phyloP scores from a whole-genome alignment of 108 stramenopile species.

The Parmales sp. region DNA sequence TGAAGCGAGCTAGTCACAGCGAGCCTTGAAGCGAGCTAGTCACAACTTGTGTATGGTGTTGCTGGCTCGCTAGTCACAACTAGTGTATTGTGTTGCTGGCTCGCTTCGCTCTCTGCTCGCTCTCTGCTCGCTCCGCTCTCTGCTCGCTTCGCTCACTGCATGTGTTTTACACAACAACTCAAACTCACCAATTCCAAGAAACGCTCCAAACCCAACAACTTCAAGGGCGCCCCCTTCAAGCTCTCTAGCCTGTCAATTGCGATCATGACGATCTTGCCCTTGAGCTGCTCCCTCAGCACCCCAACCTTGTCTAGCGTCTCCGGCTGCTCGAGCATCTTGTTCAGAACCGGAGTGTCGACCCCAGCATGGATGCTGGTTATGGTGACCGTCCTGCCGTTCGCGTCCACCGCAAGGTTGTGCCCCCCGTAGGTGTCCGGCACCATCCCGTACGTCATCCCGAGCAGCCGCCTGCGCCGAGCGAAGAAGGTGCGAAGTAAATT shows the following conservation, averaged over 20 bases:
- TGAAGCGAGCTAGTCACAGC: too few relatives aligned
- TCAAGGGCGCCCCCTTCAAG: conserved; percentile 58
- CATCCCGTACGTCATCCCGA: conserved; percentile 72
- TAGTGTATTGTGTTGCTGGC: too few relatives aligned
- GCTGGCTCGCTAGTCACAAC: too few relatives aligned
- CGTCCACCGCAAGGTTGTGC: conserved; percentile 73
- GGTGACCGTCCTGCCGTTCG: conserved; percentile 83
- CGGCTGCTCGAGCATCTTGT: conserved; percentile 55
- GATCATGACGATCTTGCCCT: conserved; percentile 67
- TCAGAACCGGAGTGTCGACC: conserved; percentile 73
- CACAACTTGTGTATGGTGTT: too few relatives aligned
- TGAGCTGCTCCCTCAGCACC: conserved; percentile 55
- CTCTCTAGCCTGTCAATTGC: conserved; percentile 91
- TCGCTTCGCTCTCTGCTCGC: too few relatives aligned
- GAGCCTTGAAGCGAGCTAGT: too few relatives aligned
- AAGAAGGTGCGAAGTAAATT: too few relatives aligned
- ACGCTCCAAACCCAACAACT: conserved; percentile 46
- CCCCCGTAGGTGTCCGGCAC: conserved; percentile 74
- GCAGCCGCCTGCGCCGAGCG: too few relatives aligned
- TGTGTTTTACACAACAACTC: too few relatives aligned
- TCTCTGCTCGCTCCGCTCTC: too few relatives aligned
- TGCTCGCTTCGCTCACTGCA: too few relatives aligned
- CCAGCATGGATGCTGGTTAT: conserved; percentile 94
- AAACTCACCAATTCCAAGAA: too few relatives aligned
- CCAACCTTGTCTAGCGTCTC: conserved; percentile 44